phyloP scores from a whole-genome alignment of 352 stramenopile species.

The Globisporangium alternatum region DNA sequence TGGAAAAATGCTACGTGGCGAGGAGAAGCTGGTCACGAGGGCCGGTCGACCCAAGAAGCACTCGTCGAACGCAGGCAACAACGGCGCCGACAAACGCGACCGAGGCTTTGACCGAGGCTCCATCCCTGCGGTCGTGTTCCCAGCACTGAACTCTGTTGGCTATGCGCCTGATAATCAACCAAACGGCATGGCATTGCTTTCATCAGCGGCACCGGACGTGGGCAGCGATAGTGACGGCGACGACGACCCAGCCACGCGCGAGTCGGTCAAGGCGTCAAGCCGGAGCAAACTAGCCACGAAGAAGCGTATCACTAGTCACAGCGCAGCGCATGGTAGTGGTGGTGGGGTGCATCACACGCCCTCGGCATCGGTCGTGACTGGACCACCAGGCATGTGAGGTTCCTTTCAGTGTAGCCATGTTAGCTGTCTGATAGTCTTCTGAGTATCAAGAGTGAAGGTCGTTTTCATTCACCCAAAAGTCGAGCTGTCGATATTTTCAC shows the following conservation, averaged over 20 bases:
- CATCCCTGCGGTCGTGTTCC: constrained; percentile 14
- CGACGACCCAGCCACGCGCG: constrained; percentile 45
- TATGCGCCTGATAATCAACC: neutral
- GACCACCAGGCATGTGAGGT: neutral
- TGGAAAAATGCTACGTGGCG: neutral
- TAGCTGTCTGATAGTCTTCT: too few relatives aligned
- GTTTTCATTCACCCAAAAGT: neutral
- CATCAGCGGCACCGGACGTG: constrained; percentile 6
- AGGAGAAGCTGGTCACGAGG: neutral
- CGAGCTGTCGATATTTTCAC: too few relatives aligned
- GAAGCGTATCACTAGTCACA: constrained; percentile 27
- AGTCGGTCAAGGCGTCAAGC: constrained; percentile 65
- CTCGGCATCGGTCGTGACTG: neutral
- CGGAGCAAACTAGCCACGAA: constrained; percentile 52
- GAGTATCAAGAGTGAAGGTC: neutral
- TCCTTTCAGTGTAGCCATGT: constrained; percentile 6
- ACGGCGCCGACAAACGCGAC: constrained; percentile 19
- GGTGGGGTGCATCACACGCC: neutral
- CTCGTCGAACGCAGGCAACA: neutral
- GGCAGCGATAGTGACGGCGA: constrained; percentile 40
- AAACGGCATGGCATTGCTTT: neutral
- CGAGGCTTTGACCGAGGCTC: constrained; percentile 38
- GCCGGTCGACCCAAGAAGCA: constrained; percentile 5
- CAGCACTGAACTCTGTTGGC: neutral
- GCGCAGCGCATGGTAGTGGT: neutral